Evolutionary conservation across 192 early-diverging fungal genomes (phyloP), one percentile per base, ranked within the genome.

Genomic region (Coemansia sp.): DNA sequence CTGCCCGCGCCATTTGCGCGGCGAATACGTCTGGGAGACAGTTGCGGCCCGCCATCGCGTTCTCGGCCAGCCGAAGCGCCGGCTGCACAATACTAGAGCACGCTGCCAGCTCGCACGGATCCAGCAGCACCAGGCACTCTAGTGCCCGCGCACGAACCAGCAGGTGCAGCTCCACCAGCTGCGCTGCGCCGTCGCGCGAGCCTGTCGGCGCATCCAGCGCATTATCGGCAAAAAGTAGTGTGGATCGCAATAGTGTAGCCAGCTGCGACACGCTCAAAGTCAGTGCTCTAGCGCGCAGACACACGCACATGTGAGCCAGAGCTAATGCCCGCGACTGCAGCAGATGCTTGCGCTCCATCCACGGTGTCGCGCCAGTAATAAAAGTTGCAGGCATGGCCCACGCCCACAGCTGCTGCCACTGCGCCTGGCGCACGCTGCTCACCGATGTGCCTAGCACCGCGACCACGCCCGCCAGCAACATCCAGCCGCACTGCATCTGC

Each of bases 191-290:
- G 11, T 56, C 54, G 18, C 46, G 28, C 14, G 63, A 54, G 25
- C 60, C 56, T 4, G 47, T 43, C 11, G 75, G 69, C 0, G 77
- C 77, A 32, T 80, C 77, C 11, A 80, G 60, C 23, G 77, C 77
- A 24, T 80, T 80, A 11, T 80, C 77, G 24, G 67, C 71, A 55
- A 70, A 80, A 60, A 67, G 27, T 43, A 80, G 23, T 2, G 71
- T 43, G 5, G 62, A 56, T 2, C 64, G 46, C 14, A 80, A n/a
- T 21, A 58, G 31, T 0, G 56, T 29, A 27, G 52, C 58, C 38
- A 79, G 28, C 12, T 3, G 22, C 25, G 40, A 18, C 1, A 44
- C 19, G 19, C 18, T 7, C 8, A 19, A 12, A 18, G 35, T 14
- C 28, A 0, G 16, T 7, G 43, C 5, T 7, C 4, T 16, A 5